Base-by-base conservation (phyloP, 78 protist genomes). In the Dictyostelium citrinum region DNA sequence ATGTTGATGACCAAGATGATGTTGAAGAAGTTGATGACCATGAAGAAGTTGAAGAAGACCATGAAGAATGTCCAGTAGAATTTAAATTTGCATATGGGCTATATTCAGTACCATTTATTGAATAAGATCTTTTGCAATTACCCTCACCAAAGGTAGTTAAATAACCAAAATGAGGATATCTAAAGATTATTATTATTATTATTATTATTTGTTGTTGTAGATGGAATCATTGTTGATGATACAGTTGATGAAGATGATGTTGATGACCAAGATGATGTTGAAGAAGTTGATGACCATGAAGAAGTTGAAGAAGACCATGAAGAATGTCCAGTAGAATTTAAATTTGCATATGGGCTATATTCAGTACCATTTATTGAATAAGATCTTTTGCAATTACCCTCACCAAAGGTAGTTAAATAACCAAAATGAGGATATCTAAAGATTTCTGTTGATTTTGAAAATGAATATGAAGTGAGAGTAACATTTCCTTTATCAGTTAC, bases 401-500 rank as follows among this genome's bases (percentile, higher is more conserved):
- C 91, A 49, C 83, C 91, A 75, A 20, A 84, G 0, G 91, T 84
- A 8, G 29, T 31, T 4, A 84, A 71, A 60, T 55, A 84, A 51
- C 91, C 91, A 37, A 72, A 37, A 75, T 72, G 67, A 22, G 91
- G 91, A 60, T 84, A 84, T 84, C 91, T 84, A 35, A 68, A 70
- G 12, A 33, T 29, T 43, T 70, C 41, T n/a, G 49, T n/a, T 20
- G 35, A 43, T 46, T 39, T 35, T 80, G 70, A 46, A 24, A 46
- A 78, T 29, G 49, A 78, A 9, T 9, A 77, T 3, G 45, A 37
- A 14, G 82, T 77, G 2, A 37, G 8, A 2, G 60, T 39, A 7
- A 33, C 29, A 39, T 74, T 33, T 16, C 60, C 46, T 39, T 74
- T 74, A 41, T 74, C 81, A n/a, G 46, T 74, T 74, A n/a, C 55